phyloP scores from a whole-genome alignment of 306 rosid species.

The Prunus mongolica region DNA sequence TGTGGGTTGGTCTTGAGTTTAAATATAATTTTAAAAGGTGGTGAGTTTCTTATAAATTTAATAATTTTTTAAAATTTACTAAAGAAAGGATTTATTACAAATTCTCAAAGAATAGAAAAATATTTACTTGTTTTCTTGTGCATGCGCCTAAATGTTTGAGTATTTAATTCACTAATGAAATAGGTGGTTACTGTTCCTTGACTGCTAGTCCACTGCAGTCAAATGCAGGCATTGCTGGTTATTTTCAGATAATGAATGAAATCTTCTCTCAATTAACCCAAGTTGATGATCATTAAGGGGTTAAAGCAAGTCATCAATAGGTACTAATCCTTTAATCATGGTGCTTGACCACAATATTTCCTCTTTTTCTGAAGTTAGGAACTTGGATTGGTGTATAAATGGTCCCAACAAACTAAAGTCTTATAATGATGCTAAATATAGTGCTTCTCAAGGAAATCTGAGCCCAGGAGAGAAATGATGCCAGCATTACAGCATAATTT shows the following conservation, averaged over 20 bases:
- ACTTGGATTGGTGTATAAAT: slow-evolving; percentile 1
- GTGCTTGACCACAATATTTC: not conserved
- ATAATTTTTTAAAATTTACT: too few relatives aligned
- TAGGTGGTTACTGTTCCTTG: not conserved
- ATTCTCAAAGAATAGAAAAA: too few relatives aligned
- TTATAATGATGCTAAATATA: slow-evolving; percentile 15
- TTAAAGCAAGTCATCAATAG: not conserved
- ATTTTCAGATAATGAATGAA: too few relatives aligned
- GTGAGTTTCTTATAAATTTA: too few relatives aligned
- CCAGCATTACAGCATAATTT: not conserved
- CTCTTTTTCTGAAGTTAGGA: not conserved
- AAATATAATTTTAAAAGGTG: slow-evolving; percentile 19
- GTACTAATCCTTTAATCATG: slow-evolving; percentile 7
- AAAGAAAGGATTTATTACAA: too few relatives aligned
- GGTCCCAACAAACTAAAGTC: slow-evolving; percentile 9
- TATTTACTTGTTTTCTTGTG: slow-evolving; percentile 21
- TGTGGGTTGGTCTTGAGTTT: slow-evolving; percentile 28
- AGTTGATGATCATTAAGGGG: not conserved
- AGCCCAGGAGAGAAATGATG: too few relatives aligned
- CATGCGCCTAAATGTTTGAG: slow-evolving; percentile 14
- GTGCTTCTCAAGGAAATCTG: slow-evolving; percentile 10
- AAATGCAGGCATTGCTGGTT: too few relatives aligned
- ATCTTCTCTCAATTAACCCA: too few relatives aligned
- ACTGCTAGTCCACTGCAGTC: not conserved
- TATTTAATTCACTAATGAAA: not conserved